Base-by-base conservation (phyloP, 2,329 filamentous ascomycete genomes). In the Arthrobotrys musiformis region DNA sequence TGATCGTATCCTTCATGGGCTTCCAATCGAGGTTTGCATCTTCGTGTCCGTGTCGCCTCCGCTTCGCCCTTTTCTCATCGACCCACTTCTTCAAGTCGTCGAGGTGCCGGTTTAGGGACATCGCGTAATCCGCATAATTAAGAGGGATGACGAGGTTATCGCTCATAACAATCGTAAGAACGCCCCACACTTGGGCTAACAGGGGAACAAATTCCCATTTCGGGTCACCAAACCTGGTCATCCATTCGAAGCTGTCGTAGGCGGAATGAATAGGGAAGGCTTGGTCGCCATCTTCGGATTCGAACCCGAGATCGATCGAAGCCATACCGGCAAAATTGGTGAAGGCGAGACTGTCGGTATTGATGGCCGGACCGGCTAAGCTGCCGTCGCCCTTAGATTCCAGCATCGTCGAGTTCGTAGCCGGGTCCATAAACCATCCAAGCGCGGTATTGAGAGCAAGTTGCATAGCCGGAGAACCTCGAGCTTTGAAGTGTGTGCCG, bases 191-290 rank as follows among this genome's bases (percentile, higher is more conserved):
- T 82, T 91, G 90, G 2, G 91, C 87, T 85, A 90, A 98, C 85
- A 2, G 98, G 86, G 0, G 90, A 90, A 84, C 93, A 90, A 44
- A 98, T 86, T 83, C 97, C 90, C 9, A 97, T 0, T 88, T 90
- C 0, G 93, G 93, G 82, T 99, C 95, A 22, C 92, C 90, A 75
- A 92, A 89, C 40, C 87, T 87, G 26, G 90, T 86, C 87, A 98
- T 93, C 90, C 93, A 94, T 50, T 93, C 91, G 80, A 92, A 94
- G 66, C 90, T 96, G 82, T 98, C 94, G 84, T 97, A 96, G 84
- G 92, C 95, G 76, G 91, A 94, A 83, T 93, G 90, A 62, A 90
- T 89, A 0, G 94, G 93, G 7, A 81, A 88, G 91, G 9, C 85
- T 83, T 6, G 87, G 85, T 50, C 91, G 92, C 40, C 85, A 84